phyloP scores from a whole-genome alignment of 805 yeast species.

The Cyberlindnera xylosilytica region DNA sequence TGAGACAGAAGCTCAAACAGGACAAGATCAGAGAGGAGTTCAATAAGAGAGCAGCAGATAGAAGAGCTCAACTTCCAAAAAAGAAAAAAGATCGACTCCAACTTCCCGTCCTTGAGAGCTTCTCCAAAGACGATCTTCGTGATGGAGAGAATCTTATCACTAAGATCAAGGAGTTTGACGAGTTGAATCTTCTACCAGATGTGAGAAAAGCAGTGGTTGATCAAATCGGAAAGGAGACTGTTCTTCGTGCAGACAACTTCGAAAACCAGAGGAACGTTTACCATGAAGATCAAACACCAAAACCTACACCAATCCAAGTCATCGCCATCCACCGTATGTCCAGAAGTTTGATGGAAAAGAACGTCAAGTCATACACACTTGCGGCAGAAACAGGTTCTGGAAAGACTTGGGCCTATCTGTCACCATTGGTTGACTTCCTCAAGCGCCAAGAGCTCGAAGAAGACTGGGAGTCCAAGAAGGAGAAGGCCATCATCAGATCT shows the following conservation, averaged over 20 bases:
- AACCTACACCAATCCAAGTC: slow-evolving; percentile 80
- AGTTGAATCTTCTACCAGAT: slow-evolving; percentile 61
- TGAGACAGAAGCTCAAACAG: slow-evolving; percentile 8
- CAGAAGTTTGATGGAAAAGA: slow-evolving; percentile 31
- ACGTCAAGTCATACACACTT: slow-evolving; percentile 62
- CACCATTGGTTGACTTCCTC: slow-evolving; percentile 68
- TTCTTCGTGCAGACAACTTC: slow-evolving; percentile 31
- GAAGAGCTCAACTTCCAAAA: neutral
- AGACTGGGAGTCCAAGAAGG: slow-evolving; percentile 31
- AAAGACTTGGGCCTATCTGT: slow-evolving; percentile 87
- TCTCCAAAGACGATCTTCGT: slow-evolving; percentile 31
- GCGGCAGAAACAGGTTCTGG: slow-evolving; percentile 99
- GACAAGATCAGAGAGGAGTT: slow-evolving; percentile 1
- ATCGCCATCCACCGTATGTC: slow-evolving; percentile 53
- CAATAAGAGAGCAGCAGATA: neutral
- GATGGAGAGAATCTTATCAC: slow-evolving; percentile 38
- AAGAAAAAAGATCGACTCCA: slow-evolving; percentile 6
- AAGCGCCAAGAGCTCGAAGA: slow-evolving; percentile 45
- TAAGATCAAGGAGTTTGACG: slow-evolving; percentile 62
- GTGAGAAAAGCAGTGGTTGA: slow-evolving; percentile 58
- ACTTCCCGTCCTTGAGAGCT: slow-evolving; percentile 22
- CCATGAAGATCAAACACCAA: slow-evolving; percentile 21
- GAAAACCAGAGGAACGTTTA: slow-evolving; percentile 12
- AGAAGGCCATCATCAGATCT: slow-evolving; percentile 53
- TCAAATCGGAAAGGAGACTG: slow-evolving; percentile 48